Percentiles rank a stretch among this genome's conserved stretches.
Evolutionary conservation across 495 filamentous ascomycete genomes (phyloP).

Genomic region (Aspergillus heteromorphus): DNA sequence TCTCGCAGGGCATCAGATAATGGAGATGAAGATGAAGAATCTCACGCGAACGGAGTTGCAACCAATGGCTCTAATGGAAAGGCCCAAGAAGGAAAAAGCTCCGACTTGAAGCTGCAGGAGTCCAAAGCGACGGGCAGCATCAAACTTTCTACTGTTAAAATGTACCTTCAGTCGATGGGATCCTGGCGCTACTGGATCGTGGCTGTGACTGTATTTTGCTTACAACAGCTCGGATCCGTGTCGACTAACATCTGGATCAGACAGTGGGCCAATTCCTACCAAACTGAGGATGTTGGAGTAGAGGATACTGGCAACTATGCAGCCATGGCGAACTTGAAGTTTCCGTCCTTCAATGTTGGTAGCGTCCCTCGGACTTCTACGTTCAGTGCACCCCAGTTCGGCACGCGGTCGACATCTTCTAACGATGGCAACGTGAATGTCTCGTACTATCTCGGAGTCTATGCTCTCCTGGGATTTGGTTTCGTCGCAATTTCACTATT

Average conservation of each 20-base stretch:
- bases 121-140: slow-evolving; percentile 77
- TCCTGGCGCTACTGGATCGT: slow-evolving; percentile 89
- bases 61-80: slow-evolving; percentile 35
- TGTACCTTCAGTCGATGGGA: slow-evolving; percentile 88
- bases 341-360: slow-evolving; percentile 38
- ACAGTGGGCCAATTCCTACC: slow-evolving; percentile 73
- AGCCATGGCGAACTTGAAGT: slow-evolving; percentile 34
- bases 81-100: slow-evolving; percentile 41
- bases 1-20: slow-evolving; percentile 66
- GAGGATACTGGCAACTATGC: slow-evolving; percentile 35
- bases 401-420: slow-evolving; percentile 13
- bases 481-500: slow-evolving; percentile 71
- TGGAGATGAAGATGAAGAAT: slow-evolving; percentile 24
- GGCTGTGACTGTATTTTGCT: slow-evolving; percentile 64
- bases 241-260: slow-evolving; percentile 91
- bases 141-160: slow-evolving; percentile 73
- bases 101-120: slow-evolving; percentile 56
- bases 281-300: slow-evolving; percentile 19
- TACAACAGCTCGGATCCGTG: slow-evolving; percentile 78
- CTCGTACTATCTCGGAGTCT: slow-evolving; percentile 75
- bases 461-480: slow-evolving; percentile 68
- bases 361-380: slow-evolving; percentile 33
- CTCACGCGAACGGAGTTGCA: slow-evolving; percentile 23
- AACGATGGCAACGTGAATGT: slow-evolving; percentile 60
- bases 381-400: slow-evolving; percentile 25